Base-by-base conservation (phyloP, 129 eudicot species). In the Cynara cardunculus region DNA sequence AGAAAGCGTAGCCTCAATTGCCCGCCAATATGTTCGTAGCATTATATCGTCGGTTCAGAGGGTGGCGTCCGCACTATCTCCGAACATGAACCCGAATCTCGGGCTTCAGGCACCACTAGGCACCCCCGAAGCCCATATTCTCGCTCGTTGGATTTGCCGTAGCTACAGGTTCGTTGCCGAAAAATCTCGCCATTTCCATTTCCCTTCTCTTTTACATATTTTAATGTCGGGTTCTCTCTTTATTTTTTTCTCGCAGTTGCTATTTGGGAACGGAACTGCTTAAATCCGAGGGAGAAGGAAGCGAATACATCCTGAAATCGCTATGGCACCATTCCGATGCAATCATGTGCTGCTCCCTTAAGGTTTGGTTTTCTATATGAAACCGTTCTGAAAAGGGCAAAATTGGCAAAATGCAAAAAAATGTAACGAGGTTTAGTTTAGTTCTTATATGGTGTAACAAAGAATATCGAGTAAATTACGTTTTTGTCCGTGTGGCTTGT, bases 271-370 rank as follows among this genome's bases (percentile, higher is more conserved):
- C 70, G 75, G 98, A 94, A 72, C 92, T 94, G 70, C 89, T 90
- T 76, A 92, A 92, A 81, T 83, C 86, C 8, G 72, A 71, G 28
- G 87, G 86, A 24, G 94, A 89, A 65, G 92, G 94, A 78, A 85
- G 84, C 44, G 94, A 88, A 76, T 89, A 89, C 35, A 59, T 90
- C 62, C 87, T 94, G 44, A 92, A 90, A 85, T 82, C 88, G 28
- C 85, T 94, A 0, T 94, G 98, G 98, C 89, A 82, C 69, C 94
- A 94, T 83, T 85, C 98, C 13, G 98, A 94, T 84, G 98, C 98
- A 22, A 84, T 92, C 53, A 75, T 94, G 92, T 94, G 98, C 85
- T 94, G 97, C 87, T 92, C 98, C 61, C 79, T 90, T 75, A 94
- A 92, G 98, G 98, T 92, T 92, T 32, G n/a, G 35, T 77, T 56